phyloP scores from a whole-genome alignment of 2,329 filamentous ascomycete genomes.

The Claviceps citrina region DNA sequence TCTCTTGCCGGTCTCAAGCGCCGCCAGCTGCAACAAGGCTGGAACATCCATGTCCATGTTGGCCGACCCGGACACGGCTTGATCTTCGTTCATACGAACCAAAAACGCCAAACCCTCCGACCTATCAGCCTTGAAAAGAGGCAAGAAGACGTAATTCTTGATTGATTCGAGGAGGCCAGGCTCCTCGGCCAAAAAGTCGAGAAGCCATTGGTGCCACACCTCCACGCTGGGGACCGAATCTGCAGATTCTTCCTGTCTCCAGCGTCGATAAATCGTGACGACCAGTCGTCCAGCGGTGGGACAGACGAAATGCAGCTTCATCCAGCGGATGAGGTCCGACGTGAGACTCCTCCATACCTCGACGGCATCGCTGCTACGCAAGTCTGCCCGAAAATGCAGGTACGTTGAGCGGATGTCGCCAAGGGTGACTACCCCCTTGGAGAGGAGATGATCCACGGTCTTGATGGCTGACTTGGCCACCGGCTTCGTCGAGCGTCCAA shows the following conservation, averaged over 20 bases:
- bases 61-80: constrained; percentile 29
- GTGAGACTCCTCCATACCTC: constrained; percentile 36
- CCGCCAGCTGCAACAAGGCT: constrained; percentile 46
- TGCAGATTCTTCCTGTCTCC: constrained; percentile 20
- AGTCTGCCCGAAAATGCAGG: constrained; percentile 19
- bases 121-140: constrained; percentile 45
- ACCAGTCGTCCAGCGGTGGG: constrained; percentile 46
- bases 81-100: constrained; percentile 36
- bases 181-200: constrained; percentile 31
- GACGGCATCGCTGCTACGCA: constrained; percentile 5
- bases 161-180: constrained; percentile 42
- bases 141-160: constrained; percentile 48
- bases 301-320: constrained; percentile 41
- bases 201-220: constrained; percentile 42
- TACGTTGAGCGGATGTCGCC: constrained; percentile 31
- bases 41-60: constrained; percentile 33
- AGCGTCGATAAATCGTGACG: constrained; percentile 37
- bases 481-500: constrained; percentile 43
- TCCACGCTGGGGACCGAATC: constrained; percentile 19
- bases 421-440: constrained; percentile 40
- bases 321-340: constrained; percentile 36
- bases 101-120: constrained; percentile 40
- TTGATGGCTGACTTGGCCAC: constrained; percentile 57
- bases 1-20: constrained; percentile 58
- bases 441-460: constrained; percentile 48